Base-by-base conservation (phyloP, 1,284 basidiomycete genomes). In the Violaceomyces palustris region DNA sequence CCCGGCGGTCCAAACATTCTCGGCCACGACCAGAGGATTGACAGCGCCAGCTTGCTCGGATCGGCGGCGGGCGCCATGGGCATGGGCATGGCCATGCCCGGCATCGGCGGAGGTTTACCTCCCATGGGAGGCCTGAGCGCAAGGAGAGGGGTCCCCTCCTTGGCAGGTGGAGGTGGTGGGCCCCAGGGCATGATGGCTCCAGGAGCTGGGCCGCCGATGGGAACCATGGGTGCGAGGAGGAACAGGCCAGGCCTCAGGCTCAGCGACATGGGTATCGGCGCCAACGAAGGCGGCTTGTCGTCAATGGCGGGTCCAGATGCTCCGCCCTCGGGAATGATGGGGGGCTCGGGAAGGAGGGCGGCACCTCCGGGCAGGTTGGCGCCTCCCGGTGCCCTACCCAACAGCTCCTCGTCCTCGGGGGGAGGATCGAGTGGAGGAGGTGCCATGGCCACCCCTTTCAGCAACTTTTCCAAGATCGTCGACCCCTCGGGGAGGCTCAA, bases 391-490 rank as follows among this genome's bases (percentile, higher is more conserved):
- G 15, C 73, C 70, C 48, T 56, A n/a, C 28, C 49, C 31, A 39
- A 37, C 5, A 77, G 23, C 75, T 77, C 26, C 59, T 69, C n/a
- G n/a, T n/a, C n/a, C n/a, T n/a, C n/a, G n/a, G n/a, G n/a, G n/a
- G n/a, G n/a, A n/a, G n/a, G n/a, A n/a, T n/a, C n/a, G n/a, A n/a
- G n/a, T n/a, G n/a, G n/a, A n/a, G n/a, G n/a, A 39, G 75, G 77
- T 47, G 50, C 64, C 27, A 79, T 82, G 61, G 80, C 79, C 47
- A 86, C 86, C 19, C 87, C 88, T 15, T 98, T 98, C 75, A 80
- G 85, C 36, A 94, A 91, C 74, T 96, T 96, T 74, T 83, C 84
- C 61, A 89, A 86, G 77, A 93, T 97, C 67, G 88, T 97, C 86
- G 93, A 98, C 77, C 90, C 92, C 0, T 90, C 87, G 1, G 93